Evolutionary conservation across 208 protist genomes (phyloP), one percentile per base, ranked within the genome.

Genomic region (Spongospora subterranea): DNA sequence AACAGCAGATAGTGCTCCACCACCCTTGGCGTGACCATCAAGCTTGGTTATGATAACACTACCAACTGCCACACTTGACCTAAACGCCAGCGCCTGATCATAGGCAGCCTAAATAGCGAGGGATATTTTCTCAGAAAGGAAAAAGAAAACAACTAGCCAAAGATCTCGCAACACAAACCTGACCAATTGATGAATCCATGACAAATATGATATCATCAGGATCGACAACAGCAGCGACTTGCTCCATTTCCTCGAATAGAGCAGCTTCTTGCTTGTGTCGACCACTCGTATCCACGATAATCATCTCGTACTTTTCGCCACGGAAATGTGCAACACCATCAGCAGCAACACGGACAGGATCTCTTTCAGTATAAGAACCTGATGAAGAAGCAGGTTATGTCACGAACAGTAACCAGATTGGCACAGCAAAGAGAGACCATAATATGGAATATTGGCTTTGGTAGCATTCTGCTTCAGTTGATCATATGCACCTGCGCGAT

Each of bases 41-140:
- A 99, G 93, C 95, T 99, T 99, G 6, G 99, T 99, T 54, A 99
- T 96, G 92, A 99, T 99, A 41, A 99, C 97, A 43, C 96, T 98
- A 64, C 98, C 98, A 65, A 99, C 96, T 17, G 94, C 93, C 0
- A 99, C 98, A 35, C 77, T 88, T 46, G 92, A 60, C 41, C 76
- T 64, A 64, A 93, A 93, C 11, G 89, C 91, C 0, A n/a, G 88
- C 32, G 97, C 97, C 94, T 99, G 98, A 53, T 98, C 97, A 88
- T 97, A 94, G 24, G 98, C 97, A 0, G 96, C 97, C 50, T 60
- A n/a, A n/a, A n/a, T n/a, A n/a, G n/a, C n/a, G n/a, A n/a, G n/a
- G n/a, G n/a, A n/a, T n/a, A n/a, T n/a, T n/a, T n/a, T n/a, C n/a
- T n/a, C n/a, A n/a, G n/a, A n/a, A n/a, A n/a, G n/a, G 50, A 24